A percentile compares a stretch with the other conserved stretches of the same genome.
Evolutionary conservation across 805 yeast genomes (phyloP).

Genomic region (Tetrapisispora pingtungensis): DNA sequence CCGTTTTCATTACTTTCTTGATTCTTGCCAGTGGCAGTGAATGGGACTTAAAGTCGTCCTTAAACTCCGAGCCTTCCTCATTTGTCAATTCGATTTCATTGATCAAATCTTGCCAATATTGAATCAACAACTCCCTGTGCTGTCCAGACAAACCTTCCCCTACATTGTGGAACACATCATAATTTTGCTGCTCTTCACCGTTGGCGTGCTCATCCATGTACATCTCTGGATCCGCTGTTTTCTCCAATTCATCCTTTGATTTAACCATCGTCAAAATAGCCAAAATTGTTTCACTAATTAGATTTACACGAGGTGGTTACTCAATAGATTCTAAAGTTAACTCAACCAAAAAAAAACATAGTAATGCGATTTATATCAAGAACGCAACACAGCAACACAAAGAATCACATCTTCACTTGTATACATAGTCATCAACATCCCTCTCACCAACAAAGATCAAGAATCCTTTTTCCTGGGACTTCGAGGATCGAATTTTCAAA

Average conservation of each 20-base stretch:
- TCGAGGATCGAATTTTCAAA: background rate
- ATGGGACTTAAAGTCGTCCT: constrained; percentile 87
- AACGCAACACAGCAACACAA: too few relatives aligned
- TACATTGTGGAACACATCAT: constrained; percentile 69
- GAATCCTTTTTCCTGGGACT: background rate
- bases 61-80: constrained; percentile 52
- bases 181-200: constrained; percentile 24
- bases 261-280: too few relatives aligned
- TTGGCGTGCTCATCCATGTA: background rate
- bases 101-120: constrained; percentile 95
- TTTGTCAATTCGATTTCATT: constrained; percentile 48
- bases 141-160: constrained; percentile 84
- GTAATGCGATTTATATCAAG: too few relatives aligned
- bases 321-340: too few relatives aligned
- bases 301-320: too few relatives aligned
- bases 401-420: too few relatives aligned
- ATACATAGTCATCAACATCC: too few relatives aligned
- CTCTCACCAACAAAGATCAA: too few relatives aligned
- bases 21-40: constrained; percentile 93
- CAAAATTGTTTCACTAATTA: too few relatives aligned
- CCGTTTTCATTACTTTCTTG: constrained; percentile 96
- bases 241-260: background rate
- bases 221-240: background rate
- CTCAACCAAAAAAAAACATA: too few relatives aligned
- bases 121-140: constrained; percentile 82